phyloP scores from a whole-genome alignment of 148 eudicot species.

The Suaeda aralocaspica region DNA sequence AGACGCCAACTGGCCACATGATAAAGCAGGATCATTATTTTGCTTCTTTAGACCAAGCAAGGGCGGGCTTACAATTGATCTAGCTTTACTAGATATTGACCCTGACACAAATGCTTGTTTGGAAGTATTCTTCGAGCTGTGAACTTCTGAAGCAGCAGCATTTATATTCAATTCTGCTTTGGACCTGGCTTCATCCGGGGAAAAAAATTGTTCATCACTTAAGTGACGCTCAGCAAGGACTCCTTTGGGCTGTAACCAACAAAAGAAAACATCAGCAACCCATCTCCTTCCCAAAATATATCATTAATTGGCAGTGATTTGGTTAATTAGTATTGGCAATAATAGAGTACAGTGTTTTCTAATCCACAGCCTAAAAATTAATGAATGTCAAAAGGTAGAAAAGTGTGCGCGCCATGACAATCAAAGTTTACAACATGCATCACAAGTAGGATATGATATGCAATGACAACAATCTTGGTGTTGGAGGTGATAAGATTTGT shows the following conservation, averaged over 20 bases:
- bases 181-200: slow-evolving; percentile 39
- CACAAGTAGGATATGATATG: not conserved
- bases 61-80: slow-evolving; percentile 39
- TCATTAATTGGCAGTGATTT: not conserved
- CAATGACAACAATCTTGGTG: not conserved
- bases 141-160: slow-evolving; percentile 32
- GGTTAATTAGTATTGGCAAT: not conserved
- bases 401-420: not conserved
- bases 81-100: slow-evolving; percentile 29
- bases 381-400: too few species aligned
- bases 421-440: not conserved
- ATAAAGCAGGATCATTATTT: slow-evolving; percentile 26
- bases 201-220: slow-evolving; percentile 37
- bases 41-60: slow-evolving; percentile 38
- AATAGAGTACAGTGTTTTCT: not conserved
- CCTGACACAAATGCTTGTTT: slow-evolving; percentile 31
- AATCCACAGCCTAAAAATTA: too few species aligned
- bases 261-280: slow-evolving; percentile 10
- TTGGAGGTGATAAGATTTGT: too few species aligned
- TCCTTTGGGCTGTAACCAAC: slow-evolving; percentile 46
- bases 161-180: slow-evolving; percentile 26
- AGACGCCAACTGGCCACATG: slow-evolving; percentile 34
- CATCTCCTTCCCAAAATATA: not conserved
- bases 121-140: slow-evolving; percentile 31
- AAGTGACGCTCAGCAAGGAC: slow-evolving; percentile 50